Evolutionary conservation across 352 stramenopile genomes (phyloP), one percentile per base, ranked within the genome.

Genomic region (Blastocystis sp.): DNA sequence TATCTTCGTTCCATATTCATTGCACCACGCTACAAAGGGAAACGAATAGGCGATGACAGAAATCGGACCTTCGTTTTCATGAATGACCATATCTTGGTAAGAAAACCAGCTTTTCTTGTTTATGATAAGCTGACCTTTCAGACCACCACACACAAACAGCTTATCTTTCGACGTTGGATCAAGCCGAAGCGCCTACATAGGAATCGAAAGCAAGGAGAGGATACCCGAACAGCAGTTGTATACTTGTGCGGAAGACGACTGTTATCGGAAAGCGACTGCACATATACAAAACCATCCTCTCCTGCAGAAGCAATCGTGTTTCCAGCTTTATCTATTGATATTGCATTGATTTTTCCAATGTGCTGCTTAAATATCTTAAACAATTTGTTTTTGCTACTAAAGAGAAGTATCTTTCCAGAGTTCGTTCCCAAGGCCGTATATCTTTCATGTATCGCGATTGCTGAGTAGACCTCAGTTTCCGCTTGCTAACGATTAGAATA

Each of bases 51-150:
- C 70, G 47, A 80, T 80, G 5, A 47, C 56, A 3, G 70, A 80
- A n/a, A 80, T 80, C 0, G 70, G 70, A 26, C 70, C 70, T 20
- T 80, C 70, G 54, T 80, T 80, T 39, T 80, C 70, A 37, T 80
- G 70, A 61, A 80, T 66, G 9, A 80, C 70, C 47, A 80, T 64
- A 11, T 80, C 70, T 39, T 80, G 70, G 18, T 80, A 80, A n/a
- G 70, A 66, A 61, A 80, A 80, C 70, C 70, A 80, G 54, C 70
- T 80, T 47, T 80, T 80, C 70, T 80, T 80, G n/a, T 80, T 80
- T n/a, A 80, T 23, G 13, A 80, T 80, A 23, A 80, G 20, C 45
- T 80, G 70, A 4, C 70, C 70, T 39, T 80, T 80, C 39, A 80
- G 34, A 37, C 70, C 70, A 6, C 70, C 70, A 61, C 70, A 80